Evolutionary conservation across 2,329 filamentous ascomycete genomes (phyloP), one percentile per base, ranked within the genome.

Genomic region (Waltergamsia citrina): DNA sequence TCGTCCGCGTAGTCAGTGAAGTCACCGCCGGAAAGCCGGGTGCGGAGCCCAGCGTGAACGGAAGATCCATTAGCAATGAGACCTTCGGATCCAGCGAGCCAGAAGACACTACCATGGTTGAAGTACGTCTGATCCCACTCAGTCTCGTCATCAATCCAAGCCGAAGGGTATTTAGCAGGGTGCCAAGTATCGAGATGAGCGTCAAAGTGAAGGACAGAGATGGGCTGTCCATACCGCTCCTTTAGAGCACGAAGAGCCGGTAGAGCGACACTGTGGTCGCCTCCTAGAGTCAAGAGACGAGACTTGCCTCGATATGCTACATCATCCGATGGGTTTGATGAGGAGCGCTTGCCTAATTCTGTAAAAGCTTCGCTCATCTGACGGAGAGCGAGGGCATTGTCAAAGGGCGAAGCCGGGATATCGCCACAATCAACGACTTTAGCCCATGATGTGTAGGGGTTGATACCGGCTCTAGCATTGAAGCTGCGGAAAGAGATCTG

Each of bases 351-450:
- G 2, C 27, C 12, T 25, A 12, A 21, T 54, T 86, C 80, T 1
- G 69, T 59, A 54, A 81, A 87, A 0, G 82, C 84, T 45, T 78
- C 72, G 15, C 71, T 80, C 83, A 93, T 90, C 57, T 93, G 85
- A 10, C 64, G 62, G 35, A 88, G 61, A 0, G 85, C 85, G 2
- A 90, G 62, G 0, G 65, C 73, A 52, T 92, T 92, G 60, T 93
- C 85, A 45, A 90, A 78, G 0, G 85, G 85, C 1, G 79, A 81
- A 40, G 88, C 68, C 10, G 85, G 85, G 39, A 92, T 85, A 52
- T 93, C 85, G 29, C 85, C 85, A 54, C 85, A 93, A 62, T 93
- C 85, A 25, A 87, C n/a, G n/a, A n/a, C n/a, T n/a, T n/a, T n/a
- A n/a, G 86, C 80, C 74, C 85, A 90, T 48, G 73, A 80, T 52